Evolutionary conservation across 352 stramenopile species (phyloP).

Genomic region (Stephanocyclus meneghinianus): DNA sequence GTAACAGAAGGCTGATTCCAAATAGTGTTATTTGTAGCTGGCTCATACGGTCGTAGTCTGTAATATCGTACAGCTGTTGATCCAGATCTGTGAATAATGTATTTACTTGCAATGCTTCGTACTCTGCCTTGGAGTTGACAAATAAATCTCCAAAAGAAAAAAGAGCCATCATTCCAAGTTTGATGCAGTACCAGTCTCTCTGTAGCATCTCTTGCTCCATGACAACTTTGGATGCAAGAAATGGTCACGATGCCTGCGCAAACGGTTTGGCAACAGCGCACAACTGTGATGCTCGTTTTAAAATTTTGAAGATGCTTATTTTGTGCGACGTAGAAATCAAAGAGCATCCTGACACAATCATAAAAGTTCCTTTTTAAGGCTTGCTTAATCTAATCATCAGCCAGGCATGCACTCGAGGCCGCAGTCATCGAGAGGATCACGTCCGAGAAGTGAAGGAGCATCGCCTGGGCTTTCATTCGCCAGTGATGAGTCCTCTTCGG

Average conservation of each 20-base stretch:
- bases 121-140: constrained; percentile 40
- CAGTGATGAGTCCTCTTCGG: constrained; percentile 26
- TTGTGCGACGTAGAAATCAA: not conserved
- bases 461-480: constrained; percentile 12
- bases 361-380: not conserved
- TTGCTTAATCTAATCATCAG: too few species aligned
- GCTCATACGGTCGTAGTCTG: constrained; percentile 4
- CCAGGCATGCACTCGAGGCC: not conserved
- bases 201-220: constrained; percentile 3
- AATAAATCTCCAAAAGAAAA: constrained; percentile 25
- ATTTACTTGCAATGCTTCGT: constrained; percentile 14
- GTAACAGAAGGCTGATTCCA: constrained; percentile 21
- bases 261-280: not conserved
- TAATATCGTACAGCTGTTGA: constrained; percentile 2
- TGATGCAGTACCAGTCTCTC: constrained; percentile 19
- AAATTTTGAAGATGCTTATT: constrained; percentile 5
- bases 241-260: not conserved
- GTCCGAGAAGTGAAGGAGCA: not conserved
- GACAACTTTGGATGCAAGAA: not conserved
- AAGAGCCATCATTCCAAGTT: constrained; percentile 23
- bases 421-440: constrained; percentile 4
- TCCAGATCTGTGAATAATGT: not conserved
- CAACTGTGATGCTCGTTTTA: not conserved
- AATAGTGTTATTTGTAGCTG: constrained; percentile 41
- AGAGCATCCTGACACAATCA: not conserved